phyloP scores from a whole-genome alignment of 2,329 filamentous ascomycete species.

The Trichoderma oligosporum region DNA sequence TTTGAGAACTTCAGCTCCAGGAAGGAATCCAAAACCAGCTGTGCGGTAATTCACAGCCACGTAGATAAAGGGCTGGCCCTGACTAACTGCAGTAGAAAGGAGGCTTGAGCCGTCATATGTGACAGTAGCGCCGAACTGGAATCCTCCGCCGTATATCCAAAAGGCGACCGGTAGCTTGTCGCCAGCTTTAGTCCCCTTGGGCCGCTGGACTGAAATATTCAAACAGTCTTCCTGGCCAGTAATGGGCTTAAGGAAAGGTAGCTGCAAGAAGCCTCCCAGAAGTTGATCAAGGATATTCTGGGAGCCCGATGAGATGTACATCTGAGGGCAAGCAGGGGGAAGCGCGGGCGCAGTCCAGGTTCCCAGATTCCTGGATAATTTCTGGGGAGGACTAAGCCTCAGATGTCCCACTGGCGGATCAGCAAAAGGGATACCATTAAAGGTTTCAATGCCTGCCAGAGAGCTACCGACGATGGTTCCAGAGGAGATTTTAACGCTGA shows the following conservation, averaged over 20 bases:
- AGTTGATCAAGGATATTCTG: slow-evolving; percentile 41
- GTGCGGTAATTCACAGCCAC: slow-evolving; percentile 77
- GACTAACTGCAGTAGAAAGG: slow-evolving; percentile 42
- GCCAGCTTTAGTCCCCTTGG: slow-evolving; percentile 49
- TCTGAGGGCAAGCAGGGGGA: slow-evolving; percentile 67
- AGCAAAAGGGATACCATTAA: slow-evolving; percentile 73
- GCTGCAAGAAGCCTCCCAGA: slow-evolving; percentile 48
- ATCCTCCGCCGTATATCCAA: slow-evolving; percentile 69
- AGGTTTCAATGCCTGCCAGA: slow-evolving; percentile 57
- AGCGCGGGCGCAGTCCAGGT: slow-evolving; percentile 56
- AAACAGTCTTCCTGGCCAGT: slow-evolving; percentile 62
- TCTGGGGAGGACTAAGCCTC: slow-evolving; percentile 65
- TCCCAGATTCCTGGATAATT: slow-evolving; percentile 53
- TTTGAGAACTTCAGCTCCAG: slow-evolving; percentile 61
- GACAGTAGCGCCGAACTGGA: slow-evolving; percentile 49
- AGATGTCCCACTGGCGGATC: slow-evolving; percentile 62
- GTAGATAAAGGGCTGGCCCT: slow-evolving; percentile 59
- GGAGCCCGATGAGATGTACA: slow-evolving; percentile 53
- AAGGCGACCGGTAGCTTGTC: slow-evolving; percentile 63
- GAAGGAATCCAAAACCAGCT: slow-evolving; percentile 70
- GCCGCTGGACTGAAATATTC: slow-evolving; percentile 57
- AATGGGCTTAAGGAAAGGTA: slow-evolving; percentile 54
- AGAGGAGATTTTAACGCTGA: slow-evolving; percentile 52
- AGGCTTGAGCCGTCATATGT: slow-evolving; percentile 52
- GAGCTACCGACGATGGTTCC: slow-evolving; percentile 53